Base-by-base conservation (phyloP, 1,139 yeast genomes). In the Nakaseomyces bracarensis region DNA sequence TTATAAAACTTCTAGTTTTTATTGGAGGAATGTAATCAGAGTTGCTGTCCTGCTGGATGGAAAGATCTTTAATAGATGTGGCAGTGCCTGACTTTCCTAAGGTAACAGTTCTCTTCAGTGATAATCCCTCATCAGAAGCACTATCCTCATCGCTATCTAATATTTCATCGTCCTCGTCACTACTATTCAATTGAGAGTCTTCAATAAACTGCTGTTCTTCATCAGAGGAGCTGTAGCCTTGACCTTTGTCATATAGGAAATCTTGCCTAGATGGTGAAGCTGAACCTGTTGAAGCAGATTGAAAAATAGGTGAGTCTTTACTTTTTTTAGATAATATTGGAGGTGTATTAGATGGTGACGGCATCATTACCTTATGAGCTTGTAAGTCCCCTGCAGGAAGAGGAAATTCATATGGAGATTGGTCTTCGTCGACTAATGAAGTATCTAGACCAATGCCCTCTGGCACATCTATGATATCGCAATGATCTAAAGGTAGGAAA, bases 401-500 rank as follows among this genome's bases (percentile, higher is more conserved):
- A 9, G 41, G 41, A 30, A 46, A 42, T 28, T 47, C 50, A 36
- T 46, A 49, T 3, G 41, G 38, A 14, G 50, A 42, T 5, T 44
- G 43, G 27, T 44, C 45, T 35, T 52, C 54, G 33, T 53, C 57
- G 7, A 55, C 55, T 31, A 56, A 53, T 3, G 61, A 56, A 7
- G 55, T 51, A 36, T 55, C 60, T 36, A 60, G 48, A 64, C 51
- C 53, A 29, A 56, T 52, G 25, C 64, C 64, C 21, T 64, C 68
- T 64, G 55, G 70, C 18, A 66, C 66, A 50, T 67, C 70, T 46
- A 75, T 74, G 46, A 73, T 66, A 16, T 75, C 74, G 35, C 63
- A 57, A 28, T 57, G 55, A 41, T 50, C 64, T 19, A 53, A 58
- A 36, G 58, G 61, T 39, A 55, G 51, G 46, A 50, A 57, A 46